Conservation (phyloP, 805 yeast species). For the Candida rishiriensis region DNA sequence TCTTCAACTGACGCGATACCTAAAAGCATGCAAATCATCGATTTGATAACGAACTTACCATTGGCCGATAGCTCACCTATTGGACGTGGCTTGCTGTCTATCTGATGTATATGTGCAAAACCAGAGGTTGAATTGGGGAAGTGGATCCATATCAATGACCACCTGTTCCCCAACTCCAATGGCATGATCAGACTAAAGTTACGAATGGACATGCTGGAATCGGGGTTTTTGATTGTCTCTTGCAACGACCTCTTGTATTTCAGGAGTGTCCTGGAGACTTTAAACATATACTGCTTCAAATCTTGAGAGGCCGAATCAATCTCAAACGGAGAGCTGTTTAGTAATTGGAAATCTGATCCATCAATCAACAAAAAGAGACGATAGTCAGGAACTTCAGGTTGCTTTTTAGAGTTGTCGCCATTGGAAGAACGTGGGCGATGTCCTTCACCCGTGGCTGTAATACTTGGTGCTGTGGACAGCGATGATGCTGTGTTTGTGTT, state of each 20-base stretch:
- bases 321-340: background rate
- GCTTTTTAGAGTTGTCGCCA: background rate
- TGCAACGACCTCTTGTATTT: background rate
- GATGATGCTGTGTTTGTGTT: background rate
- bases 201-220: conserved; percentile 4
- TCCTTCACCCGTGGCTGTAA: background rate
- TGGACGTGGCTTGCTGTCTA: conserved; percentile 17
- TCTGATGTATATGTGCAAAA: conserved; percentile 18
- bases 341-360: background rate
- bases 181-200: conserved; percentile 18
- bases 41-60: conserved; percentile 12
- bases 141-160: conserved; percentile 27
- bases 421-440: no score
- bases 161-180: conserved; percentile 13
- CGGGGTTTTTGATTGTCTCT: background rate
- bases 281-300: background rate
- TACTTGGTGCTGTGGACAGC: background rate
- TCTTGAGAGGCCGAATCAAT: background rate
- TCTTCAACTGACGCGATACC: conserved; percentile 11
- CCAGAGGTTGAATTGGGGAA: conserved; percentile 9
- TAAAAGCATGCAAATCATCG: conserved; percentile 13
- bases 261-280: background rate
- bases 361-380: background rate
- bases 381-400: background rate
- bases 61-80: conserved; percentile 14